A percentile compares a stretch with the other conserved stretches of the same genome.
phyloP scores from a whole-genome alignment of 371 early-diverging fungal species.

The Rhizomucor pusillus region DNA sequence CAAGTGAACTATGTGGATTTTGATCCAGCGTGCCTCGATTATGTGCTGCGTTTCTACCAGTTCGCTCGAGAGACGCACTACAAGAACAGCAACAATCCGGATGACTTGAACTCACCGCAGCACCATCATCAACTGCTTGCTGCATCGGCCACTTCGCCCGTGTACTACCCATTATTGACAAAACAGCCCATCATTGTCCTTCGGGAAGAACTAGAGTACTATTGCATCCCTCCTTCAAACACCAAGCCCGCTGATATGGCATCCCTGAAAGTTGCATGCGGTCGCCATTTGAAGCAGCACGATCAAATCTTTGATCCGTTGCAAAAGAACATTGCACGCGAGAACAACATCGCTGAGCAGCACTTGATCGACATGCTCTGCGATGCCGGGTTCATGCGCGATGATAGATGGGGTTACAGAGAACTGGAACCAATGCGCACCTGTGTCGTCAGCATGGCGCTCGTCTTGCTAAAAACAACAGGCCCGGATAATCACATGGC shows the following conservation, averaged over 20 bases:
- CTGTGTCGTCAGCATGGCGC: slow-evolving; percentile 66
- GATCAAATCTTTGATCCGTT: slow-evolving; percentile 75
- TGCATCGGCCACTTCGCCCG: slow-evolving; percentile 30
- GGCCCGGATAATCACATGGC: slow-evolving; percentile 75
- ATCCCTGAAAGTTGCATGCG: slow-evolving; percentile 61
- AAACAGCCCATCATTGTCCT: slow-evolving; percentile 72
- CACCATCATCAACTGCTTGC: slow-evolving; percentile 15
- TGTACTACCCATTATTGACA: slow-evolving; percentile 57
- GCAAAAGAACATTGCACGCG: slow-evolving; percentile 70
- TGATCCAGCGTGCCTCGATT: slow-evolving; percentile 63
- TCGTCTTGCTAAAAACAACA: slow-evolving; percentile 71
- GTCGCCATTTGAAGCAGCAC: slow-evolving; percentile 59
- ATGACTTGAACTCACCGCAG: neutral
- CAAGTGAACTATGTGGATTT: slow-evolving; percentile 64
- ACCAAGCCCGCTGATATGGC: slow-evolving; percentile 20
- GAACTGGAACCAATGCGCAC: slow-evolving; percentile 69
- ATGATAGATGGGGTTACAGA: slow-evolving; percentile 79
- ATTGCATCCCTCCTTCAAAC: slow-evolving; percentile 43
- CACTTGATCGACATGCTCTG: slow-evolving; percentile 89
- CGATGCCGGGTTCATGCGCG: slow-evolving; percentile 72
- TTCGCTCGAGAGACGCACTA: slow-evolving; percentile 27
- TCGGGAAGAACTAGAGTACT: slow-evolving; percentile 64
- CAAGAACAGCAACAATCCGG: slow-evolving; percentile 13
- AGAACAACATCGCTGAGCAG: slow-evolving; percentile 75
- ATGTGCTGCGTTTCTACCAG: slow-evolving; percentile 56